These are phyloP conservation scores for Zalaria obscura DNA, from an alignment of 2,329 filamentous ascomycete species.

Conservation along the genomic window DNA sequence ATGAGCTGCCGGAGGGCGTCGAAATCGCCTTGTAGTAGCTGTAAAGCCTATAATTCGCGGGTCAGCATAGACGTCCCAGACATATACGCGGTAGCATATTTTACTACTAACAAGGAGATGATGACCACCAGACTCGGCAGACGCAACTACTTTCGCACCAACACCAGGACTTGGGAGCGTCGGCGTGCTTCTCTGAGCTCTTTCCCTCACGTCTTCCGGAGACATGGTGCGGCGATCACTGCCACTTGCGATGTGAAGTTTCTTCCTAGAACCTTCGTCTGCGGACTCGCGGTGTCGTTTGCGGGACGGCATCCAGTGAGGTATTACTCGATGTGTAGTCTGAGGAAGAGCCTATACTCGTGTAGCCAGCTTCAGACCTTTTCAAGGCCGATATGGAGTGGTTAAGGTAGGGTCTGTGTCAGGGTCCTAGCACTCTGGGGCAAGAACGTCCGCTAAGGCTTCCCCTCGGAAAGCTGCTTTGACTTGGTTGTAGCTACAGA, in stretches of 20 bases:
- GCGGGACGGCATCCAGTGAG: constrained; percentile 2
- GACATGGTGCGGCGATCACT: not conserved
- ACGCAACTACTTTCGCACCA: not conserved
- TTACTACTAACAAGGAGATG: not conserved
- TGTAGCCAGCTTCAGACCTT: too few relatives aligned
- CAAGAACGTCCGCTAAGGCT: too few relatives aligned
- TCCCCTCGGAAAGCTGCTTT: too few relatives aligned
- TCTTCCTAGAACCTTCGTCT: constrained; percentile 5
- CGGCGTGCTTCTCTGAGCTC: not conserved
- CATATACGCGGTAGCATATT: too few relatives aligned
- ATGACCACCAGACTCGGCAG: not conserved
- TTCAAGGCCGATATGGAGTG: too few relatives aligned
- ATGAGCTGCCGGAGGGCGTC: constrained; percentile 45
- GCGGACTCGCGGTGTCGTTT: constrained; percentile 1
- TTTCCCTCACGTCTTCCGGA: not conserved
- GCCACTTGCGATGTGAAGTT: not conserved
- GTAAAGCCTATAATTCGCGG: not conserved
- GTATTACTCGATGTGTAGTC: too few relatives aligned
- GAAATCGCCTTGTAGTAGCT: constrained; percentile 32
- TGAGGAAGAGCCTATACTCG: too few relatives aligned
- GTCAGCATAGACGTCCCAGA: too few relatives aligned
- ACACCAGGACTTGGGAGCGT: not conserved
- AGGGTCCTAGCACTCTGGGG: too few relatives aligned
- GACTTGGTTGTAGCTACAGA: too few relatives aligned
- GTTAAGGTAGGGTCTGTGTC: too few relatives aligned